Conservation (phyloP, 2,329 filamentous ascomycete genomes). For the Parafenestella ontariensis region DNA sequence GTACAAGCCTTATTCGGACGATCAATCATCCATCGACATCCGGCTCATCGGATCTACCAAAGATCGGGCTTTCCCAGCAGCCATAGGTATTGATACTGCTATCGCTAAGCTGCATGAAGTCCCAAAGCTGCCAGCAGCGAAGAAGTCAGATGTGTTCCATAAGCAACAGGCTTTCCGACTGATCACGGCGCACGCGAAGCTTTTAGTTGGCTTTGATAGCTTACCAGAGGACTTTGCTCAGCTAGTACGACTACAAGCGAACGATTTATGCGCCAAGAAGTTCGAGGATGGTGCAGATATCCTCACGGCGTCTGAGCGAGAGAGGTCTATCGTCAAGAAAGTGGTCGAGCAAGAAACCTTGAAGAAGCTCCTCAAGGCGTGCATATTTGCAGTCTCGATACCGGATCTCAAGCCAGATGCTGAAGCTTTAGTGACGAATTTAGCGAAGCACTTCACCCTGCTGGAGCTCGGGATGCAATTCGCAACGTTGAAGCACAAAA, state of each 20-base stretch:
- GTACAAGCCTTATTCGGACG: conserved; percentile 86
- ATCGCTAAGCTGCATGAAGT: conserved; percentile 86
- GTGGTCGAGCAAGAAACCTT: conserved; percentile 80
- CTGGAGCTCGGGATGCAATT: conserved; percentile 89
- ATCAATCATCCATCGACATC: conserved; percentile 85
- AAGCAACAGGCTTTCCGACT: conserved; percentile 92
- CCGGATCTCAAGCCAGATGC: conserved; percentile 81
- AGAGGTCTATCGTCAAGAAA: conserved; percentile 87
- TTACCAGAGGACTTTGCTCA: conserved; percentile 89
- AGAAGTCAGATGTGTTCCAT: conserved; percentile 81
- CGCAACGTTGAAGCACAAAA: conserved; percentile 76
- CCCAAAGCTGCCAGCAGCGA: conserved; percentile 66
- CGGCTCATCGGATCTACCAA: conserved; percentile 88
- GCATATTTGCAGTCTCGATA: conserved; percentile 84
- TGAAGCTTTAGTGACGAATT: conserved; percentile 74
- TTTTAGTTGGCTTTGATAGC: conserved; percentile 85
- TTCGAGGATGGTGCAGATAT: conserved; percentile 72
- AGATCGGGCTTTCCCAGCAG: conserved; percentile 85
- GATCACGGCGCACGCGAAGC: conserved; percentile 86
- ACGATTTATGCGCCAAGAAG: conserved; percentile 79
- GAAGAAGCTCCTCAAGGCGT: conserved; percentile 86
- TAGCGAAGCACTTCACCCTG: conserved; percentile 89
- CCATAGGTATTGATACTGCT: conserved; percentile 86
- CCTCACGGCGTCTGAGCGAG: conserved; percentile 77
- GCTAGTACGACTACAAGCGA: conserved; percentile 84